Base-by-base conservation (phyloP, 148 eudicot species). In the Talinum fruticosum region DNA sequence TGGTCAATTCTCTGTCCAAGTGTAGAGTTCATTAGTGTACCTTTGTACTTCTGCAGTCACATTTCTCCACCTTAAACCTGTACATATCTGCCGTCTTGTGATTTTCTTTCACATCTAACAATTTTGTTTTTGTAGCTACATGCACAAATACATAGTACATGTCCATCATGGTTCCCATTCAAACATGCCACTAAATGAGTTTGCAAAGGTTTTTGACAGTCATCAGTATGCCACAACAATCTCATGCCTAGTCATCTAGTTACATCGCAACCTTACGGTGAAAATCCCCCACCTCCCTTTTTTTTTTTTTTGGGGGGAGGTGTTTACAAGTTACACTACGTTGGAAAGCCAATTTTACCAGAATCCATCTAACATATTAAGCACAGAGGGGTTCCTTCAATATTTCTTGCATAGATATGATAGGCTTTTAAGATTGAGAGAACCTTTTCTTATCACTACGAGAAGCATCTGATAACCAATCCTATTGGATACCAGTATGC, bases 381-480 rank as follows among this genome's bases (percentile, higher is more conserved):
- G 5, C 41, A 64, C 29, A 44, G 24, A 28, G 24, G 53, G 73
- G 19, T 7, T 1, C 33, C 24, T 65, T 41, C 26, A 54, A 76
- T 32, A 24, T 15, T 49, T 8, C 47, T 51, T n/a, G 33, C 38
- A 36, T n/a, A 45, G 32, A 8, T 12, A 21, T 14, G 30, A 32
- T 33, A 76, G 44, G 45, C 6, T 49, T 66, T 12, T 3, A 3
- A 29, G 36, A 33, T 28, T 66, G 13, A 33, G 24, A 15, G 12
- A 68, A 66, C 5, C 14, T 6, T n/a, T 47, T n/a, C n/a, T 23
- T 45, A 23, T 45, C 32, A 19, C 65, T 8, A 12, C 19, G 8
- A 29, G 36, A 75, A 75, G 35, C 62, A 76, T 66, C 37, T 44
- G 45, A n/a, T 44, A 62, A 61, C 6, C 6, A 54, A 47, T 26